Conservation (phyloP, 1,139 yeast species). For the Kodamaea fungicola region DNA sequence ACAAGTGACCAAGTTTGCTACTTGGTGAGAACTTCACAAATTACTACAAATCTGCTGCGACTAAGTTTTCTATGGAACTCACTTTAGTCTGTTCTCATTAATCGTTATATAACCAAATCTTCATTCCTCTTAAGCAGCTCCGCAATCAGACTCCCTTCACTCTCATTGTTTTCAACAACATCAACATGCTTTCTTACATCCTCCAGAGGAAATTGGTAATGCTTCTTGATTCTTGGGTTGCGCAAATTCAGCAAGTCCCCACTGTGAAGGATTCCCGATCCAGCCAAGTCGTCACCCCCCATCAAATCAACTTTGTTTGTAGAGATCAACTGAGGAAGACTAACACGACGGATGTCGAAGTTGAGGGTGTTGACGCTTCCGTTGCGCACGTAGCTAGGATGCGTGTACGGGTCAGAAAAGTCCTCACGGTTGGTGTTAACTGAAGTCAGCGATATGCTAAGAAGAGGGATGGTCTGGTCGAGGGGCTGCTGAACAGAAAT, state of each 20-base stretch:
- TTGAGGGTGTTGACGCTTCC: conserved; percentile 24
- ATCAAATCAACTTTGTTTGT: conserved; percentile 25
- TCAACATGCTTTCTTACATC: not conserved
- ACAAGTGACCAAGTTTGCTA: too few species aligned
- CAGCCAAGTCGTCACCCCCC: conserved; percentile 20
- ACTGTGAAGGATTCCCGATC: conserved; percentile 8
- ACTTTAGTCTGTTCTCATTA: not conserved
- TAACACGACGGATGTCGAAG: conserved; percentile 17
- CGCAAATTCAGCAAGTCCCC: conserved; percentile 26
- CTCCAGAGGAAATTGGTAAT: conserved; percentile 19
- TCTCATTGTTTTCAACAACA: not conserved
- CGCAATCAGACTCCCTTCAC: not conserved
- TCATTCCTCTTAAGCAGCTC: not conserved
- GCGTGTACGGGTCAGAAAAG: conserved; percentile 2
- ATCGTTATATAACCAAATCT: not conserved
- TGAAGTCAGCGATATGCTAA: conserved; percentile 30
- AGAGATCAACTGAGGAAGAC: conserved; percentile 12
- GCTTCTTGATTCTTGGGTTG: conserved; percentile 36
- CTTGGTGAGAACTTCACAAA: too few species aligned
- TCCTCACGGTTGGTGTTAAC: conserved; percentile 11
- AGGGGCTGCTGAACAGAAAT: conserved; percentile 17
- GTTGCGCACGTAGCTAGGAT: conserved; percentile 7
- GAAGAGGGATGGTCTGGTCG: conserved; percentile 40
- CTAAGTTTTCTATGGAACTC: too few species aligned
- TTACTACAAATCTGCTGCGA: too few species aligned